A percentile compares a stretch with the other conserved stretches of the same genome.
Conservation (phyloP, 2,329 filamentous ascomycete species). For the Pseudopyricularia javanii region DNA sequence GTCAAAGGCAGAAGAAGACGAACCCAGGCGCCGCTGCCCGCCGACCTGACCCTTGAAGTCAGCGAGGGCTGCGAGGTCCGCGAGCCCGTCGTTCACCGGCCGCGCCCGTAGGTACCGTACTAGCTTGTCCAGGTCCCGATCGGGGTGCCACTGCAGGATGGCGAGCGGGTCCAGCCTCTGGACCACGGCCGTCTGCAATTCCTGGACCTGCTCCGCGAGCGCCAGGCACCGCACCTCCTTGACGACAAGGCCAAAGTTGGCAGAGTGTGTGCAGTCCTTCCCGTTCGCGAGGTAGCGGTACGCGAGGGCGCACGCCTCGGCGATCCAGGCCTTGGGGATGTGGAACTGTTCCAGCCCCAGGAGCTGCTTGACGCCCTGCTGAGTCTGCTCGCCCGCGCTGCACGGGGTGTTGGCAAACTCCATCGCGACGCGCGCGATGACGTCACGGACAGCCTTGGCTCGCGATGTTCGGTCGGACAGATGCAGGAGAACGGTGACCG, state of each 20-base stretch:
- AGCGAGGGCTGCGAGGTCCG: neutral
- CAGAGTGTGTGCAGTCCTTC: neutral
- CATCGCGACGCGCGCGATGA: constrained; percentile 42
- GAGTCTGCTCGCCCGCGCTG: neutral
- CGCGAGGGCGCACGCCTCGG: neutral
- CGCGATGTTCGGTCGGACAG: constrained; percentile 53
- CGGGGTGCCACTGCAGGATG: neutral
- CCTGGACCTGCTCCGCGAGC: neutral
- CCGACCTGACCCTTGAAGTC: neutral
- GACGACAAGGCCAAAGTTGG: neutral
- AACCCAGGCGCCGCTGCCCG: neutral
- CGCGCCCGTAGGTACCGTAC: neutral
- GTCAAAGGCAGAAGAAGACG: neutral
- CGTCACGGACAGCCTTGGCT: constrained; percentile 55
- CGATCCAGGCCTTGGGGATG: neutral
- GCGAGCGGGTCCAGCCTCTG: neutral
- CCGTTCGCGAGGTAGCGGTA: neutral
- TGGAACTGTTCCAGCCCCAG: neutral
- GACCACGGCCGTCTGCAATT: neutral
- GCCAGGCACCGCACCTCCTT: neutral
- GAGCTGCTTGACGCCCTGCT: constrained; percentile 1
- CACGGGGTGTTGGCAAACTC: neutral
- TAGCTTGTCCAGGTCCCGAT: neutral
- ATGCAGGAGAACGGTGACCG: constrained; percentile 67
- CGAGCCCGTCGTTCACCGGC: neutral